Evolutionary conservation across 2,329 filamentous ascomycete genomes (phyloP).

Genomic region (Xylariaceae sp.): DNA sequence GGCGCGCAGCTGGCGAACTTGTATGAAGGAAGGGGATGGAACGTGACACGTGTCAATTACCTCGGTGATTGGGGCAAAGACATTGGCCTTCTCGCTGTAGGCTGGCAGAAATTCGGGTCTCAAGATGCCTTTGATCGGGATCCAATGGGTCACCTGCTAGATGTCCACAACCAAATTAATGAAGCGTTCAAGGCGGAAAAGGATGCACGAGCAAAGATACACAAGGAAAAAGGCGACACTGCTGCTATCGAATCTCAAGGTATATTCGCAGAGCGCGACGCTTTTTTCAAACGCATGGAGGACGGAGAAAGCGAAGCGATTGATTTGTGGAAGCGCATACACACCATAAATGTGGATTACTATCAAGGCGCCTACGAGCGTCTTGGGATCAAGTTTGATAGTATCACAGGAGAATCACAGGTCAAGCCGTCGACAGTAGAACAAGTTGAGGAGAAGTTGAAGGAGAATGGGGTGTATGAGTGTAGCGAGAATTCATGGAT

Average conservation of each 20-base stretch:
- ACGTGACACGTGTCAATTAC: slow-evolving; percentile 67
- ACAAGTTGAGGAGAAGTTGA: slow-evolving; percentile 57
- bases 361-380: slow-evolving; percentile 53
- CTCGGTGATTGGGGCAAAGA: slow-evolving; percentile 73
- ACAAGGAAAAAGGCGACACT: slow-evolving; percentile 36
- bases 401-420: slow-evolving; percentile 63
- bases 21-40: slow-evolving; percentile 62
- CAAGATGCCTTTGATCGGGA: slow-evolving; percentile 60
- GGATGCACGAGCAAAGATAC: slow-evolving; percentile 47
- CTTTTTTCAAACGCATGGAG: slow-evolving; percentile 58
- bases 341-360: slow-evolving; percentile 50
- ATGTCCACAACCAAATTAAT: slow-evolving; percentile 65
- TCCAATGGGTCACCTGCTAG: slow-evolving; percentile 64
- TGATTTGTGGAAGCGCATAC: slow-evolving; percentile 50
- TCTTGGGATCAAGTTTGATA: slow-evolving; percentile 54
- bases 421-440: slow-evolving; percentile 46
- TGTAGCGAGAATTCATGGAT: slow-evolving; percentile 57
- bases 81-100: slow-evolving; percentile 59
- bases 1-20: slow-evolving; percentile 65
- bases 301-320: slow-evolving; percentile 51
- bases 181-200: slow-evolving; percentile 51
- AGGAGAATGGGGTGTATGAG: slow-evolving; percentile 57
- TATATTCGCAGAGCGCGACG: slow-evolving; percentile 46
- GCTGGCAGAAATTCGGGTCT: slow-evolving; percentile 61
- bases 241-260: slow-evolving; percentile 36